Base-by-base conservation (phyloP, 2,329 filamentous ascomycete species). In the Curvularia spicifera region DNA sequence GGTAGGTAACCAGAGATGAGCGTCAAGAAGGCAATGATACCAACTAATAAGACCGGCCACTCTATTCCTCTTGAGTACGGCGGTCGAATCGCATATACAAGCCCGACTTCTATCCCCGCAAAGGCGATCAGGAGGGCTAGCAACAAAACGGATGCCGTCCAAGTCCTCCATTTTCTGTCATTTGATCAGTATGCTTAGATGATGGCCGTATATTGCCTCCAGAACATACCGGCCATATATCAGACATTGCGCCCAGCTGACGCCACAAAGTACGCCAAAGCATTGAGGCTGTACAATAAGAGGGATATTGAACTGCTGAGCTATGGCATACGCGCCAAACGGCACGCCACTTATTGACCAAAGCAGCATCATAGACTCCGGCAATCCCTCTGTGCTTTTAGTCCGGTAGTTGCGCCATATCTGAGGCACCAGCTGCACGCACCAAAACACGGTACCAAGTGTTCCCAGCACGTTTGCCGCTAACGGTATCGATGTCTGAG, bases 341-440 rank as follows among this genome's bases (percentile, higher is more conserved):
- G 87, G 87, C 0, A 90, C 83, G 0, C 87, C 88, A 1, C 87
- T 87, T 72, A 81, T 83, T 0, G 85, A 85, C 83, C 88, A 90
- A 3, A 89, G 79, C 63, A 90, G 81, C 87, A 90, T 90, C 87
- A 90, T 90, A 0, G 85, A 83, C 0, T 84, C 81, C 37, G 89
- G 87, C 0, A 91, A 78, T 0, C 88, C 88, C 0, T 80, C 84
- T 0, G 87, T 87, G 73, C 87, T 81, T 69, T 89, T 87, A 0
- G 87, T 81, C 3, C 84, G 81, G 66, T 88, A 87, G 66, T 91
- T 91, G 63, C 89, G 83, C 42, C 87, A 74, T 51, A 90, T 89
- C 69, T 91, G 88, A 1, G 65, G 68, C 5, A 64, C 53, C 15
- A 70, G 60, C 50, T 62, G 63, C 1, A 67, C 61, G 51, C 68